Conservation (phyloP, 1,284 basidiomycete genomes). For the Erythrobasidium hasegawianum region DNA sequence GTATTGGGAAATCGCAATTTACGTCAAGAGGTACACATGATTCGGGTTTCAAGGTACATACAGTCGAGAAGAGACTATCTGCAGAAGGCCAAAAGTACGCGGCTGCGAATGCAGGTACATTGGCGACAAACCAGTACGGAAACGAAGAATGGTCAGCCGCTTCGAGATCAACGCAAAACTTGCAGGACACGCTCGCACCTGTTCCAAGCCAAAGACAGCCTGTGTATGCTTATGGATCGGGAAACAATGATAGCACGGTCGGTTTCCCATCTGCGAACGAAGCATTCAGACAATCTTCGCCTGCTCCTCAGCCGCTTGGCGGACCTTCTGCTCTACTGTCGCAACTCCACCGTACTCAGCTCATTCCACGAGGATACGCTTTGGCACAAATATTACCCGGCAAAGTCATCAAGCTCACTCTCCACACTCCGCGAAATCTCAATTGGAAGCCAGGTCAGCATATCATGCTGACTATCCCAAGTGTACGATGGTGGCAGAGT, state of each 20-base stretch:
- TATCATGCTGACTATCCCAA: constrained; percentile 68
- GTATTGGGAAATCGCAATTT: constrained; percentile 20
- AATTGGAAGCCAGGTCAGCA: constrained; percentile 76
- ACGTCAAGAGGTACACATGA: constrained; percentile 1
- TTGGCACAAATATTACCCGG: constrained; percentile 75
- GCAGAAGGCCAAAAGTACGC: constrained; percentile 33
- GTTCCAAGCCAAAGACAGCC: not conserved
- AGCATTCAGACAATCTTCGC: no score
- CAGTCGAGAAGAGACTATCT: constrained; percentile 30
- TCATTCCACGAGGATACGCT: constrained; percentile 64
- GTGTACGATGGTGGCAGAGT: constrained; percentile 62
- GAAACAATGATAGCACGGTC: constrained; percentile 7
- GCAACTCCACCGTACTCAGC: not conserved
- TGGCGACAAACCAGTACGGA: not conserved
- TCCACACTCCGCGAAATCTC: constrained; percentile 61
- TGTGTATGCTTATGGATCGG: constrained; percentile 22
- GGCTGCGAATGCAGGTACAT: not conserved
- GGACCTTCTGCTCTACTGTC: not conserved
- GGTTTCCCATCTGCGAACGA: no score
- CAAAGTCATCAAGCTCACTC: constrained; percentile 67
- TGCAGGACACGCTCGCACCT: constrained; percentile 9
- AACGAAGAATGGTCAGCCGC: constrained; percentile 35
- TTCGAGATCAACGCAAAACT: constrained; percentile 28
- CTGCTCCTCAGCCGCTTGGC: no score
- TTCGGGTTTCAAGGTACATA: constrained; percentile 28